Evolutionary conservation across 2,329 filamentous ascomycete species (phyloP).

Genomic region (Dendryphion nanum): DNA sequence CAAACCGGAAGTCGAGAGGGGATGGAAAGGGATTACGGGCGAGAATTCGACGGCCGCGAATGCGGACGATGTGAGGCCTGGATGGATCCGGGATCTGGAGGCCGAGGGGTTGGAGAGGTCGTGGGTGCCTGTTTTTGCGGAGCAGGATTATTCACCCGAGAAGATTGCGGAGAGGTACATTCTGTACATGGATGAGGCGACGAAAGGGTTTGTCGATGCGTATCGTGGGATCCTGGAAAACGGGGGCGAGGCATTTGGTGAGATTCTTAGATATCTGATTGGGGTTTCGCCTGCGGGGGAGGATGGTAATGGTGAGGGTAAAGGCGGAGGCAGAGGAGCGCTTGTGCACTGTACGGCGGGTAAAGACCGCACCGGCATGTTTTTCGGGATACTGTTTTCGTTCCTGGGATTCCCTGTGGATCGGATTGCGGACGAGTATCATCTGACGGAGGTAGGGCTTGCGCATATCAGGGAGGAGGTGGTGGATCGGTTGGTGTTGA

Average conservation of each 20-base stretch:
- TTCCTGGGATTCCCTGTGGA: conserved; percentile 63
- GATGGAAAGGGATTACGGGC: conserved; percentile 18
- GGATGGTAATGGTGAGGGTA: neutral
- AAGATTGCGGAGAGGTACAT: conserved; percentile 60
- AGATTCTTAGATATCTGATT: conserved; percentile 61
- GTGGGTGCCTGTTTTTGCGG: conserved; percentile 65
- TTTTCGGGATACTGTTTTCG: conserved; percentile 64
- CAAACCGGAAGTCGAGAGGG: conserved; percentile 55
- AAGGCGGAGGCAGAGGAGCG: conserved; percentile 41
- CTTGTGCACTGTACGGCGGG: conserved; percentile 74
- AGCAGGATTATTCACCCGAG: conserved; percentile 62
- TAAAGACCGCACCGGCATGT: conserved; percentile 73
- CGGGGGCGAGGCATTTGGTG: conserved; percentile 50
- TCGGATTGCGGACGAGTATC: conserved; percentile 63
- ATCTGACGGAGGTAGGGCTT: conserved; percentile 63
- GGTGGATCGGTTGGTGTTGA: conserved; percentile 49
- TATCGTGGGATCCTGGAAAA: conserved; percentile 3
- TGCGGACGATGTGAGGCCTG: conserved; percentile 34
- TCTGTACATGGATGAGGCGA: conserved; percentile 58
- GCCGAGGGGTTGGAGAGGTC: conserved; percentile 49
- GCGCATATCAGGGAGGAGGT: conserved; percentile 45
- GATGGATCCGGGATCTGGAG: conserved; percentile 22
- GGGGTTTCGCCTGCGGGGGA: conserved; percentile 24
- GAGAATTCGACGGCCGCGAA: conserved; percentile 22
- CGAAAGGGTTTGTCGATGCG: conserved; percentile 29